Percentiles rank a stretch among this genome's conserved stretches.
Conservation (phyloP, 441 rosid species). For the Mallotus japonicus region DNA sequence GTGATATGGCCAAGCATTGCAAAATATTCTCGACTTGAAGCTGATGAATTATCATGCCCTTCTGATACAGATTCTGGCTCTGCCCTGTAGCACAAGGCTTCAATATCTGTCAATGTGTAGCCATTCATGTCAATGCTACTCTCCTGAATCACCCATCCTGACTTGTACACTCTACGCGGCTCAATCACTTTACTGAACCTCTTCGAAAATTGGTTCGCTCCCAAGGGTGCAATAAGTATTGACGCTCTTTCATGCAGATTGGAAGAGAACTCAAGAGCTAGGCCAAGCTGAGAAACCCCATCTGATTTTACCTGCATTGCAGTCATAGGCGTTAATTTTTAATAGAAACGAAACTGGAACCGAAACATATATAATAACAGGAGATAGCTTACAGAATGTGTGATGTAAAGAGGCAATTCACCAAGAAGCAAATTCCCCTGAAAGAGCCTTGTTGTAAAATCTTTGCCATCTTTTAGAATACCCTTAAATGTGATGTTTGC, state of each 20-base stretch:
- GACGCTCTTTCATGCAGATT: conserved; percentile 27
- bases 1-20: conserved; percentile 63
- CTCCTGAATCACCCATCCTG: conserved; percentile 35
- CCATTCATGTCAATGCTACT: conserved; percentile 51
- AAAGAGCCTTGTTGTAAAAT: conserved; percentile 59
- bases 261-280: conserved; percentile 55
- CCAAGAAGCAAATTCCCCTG: conserved; percentile 48
- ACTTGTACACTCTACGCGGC: conserved; percentile 29
- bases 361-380: background rate
- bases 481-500: conserved; percentile 68
- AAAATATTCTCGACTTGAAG: conserved; percentile 30
- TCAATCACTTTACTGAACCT: conserved; percentile 35
- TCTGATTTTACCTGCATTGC: conserved; percentile 57
- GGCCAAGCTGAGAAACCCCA: conserved; percentile 51
- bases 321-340: background rate
- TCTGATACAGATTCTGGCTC: conserved; percentile 19
- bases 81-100: conserved; percentile 53
- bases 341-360: no score
- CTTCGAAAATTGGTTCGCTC: conserved; percentile 19
- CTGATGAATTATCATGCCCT: background rate
- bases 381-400: conserved; percentile 58
- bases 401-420: conserved; percentile 40
- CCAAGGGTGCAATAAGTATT: conserved; percentile 45
- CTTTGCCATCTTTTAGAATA: conserved; percentile 38
- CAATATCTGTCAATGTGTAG: conserved; percentile 49